Evolutionary conservation across 192 early-diverging fungal genomes (phyloP).

Genomic region (Umbelopsis vinacea): DNA sequence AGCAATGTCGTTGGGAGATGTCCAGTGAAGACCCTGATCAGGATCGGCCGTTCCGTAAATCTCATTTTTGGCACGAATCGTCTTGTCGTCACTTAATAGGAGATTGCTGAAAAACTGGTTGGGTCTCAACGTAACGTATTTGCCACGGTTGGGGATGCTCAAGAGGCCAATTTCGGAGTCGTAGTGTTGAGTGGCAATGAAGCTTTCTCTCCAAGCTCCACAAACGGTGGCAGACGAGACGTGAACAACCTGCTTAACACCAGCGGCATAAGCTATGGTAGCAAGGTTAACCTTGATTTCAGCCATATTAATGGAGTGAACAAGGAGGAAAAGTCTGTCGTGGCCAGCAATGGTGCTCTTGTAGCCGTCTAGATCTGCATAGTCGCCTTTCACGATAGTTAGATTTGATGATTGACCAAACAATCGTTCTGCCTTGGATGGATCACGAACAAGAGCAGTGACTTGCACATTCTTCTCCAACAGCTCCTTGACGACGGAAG

Average conservation of each 20-base stretch:
- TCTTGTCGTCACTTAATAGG: neutral
- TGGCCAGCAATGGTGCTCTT: constrained; percentile 3
- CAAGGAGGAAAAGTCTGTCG: constrained; percentile 18
- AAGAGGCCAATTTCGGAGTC: neutral
- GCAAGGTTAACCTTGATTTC: neutral
- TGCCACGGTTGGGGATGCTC: neutral
- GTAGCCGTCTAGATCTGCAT: neutral
- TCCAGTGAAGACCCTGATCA: neutral
- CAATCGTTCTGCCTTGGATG: neutral
- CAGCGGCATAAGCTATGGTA: neutral
- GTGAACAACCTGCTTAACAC: neutral
- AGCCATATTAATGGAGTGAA: neutral
- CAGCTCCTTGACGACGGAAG: constrained; percentile 5
- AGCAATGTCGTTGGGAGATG: constrained; percentile 1
- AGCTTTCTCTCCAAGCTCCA: neutral
- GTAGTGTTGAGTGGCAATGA: neutral
- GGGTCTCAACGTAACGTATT: neutral
- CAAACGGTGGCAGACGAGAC: neutral
- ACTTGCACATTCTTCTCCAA: neutral
- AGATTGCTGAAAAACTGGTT: neutral
- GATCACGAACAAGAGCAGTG: neutral
- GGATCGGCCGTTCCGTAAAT: neutral
- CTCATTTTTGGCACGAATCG: neutral
- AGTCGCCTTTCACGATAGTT: neutral
- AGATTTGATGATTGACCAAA: neutral